A percentile compares a stretch with the other conserved stretches of the same genome.
Evolutionary conservation across 768 basidiomycete genomes (phyloP).

Genomic region (Tulasnella sp.): DNA sequence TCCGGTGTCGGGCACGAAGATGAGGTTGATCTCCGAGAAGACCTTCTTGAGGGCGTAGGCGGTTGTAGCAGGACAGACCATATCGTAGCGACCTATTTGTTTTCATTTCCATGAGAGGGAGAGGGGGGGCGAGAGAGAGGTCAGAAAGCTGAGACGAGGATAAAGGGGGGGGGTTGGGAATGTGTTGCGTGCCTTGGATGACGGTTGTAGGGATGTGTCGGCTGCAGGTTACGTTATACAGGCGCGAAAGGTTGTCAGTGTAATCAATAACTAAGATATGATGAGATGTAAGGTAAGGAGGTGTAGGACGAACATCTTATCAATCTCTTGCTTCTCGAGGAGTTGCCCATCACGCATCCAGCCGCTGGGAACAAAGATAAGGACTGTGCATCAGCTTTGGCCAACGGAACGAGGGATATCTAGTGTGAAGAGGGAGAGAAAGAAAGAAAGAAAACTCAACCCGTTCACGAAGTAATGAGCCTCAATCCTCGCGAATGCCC

Average conservation of each 20-base stretch:
- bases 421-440: conserved; percentile 31
- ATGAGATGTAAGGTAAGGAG: neutral
- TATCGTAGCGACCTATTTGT: conserved; percentile 53
- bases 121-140: neutral
- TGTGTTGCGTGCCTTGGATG: conserved; percentile 49
- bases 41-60: conserved; percentile 71
- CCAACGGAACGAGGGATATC: no score
- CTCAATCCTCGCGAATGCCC: conserved; percentile 79
- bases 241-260: no score
- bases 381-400: no score
- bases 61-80: conserved; percentile 80
- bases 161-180: no score
- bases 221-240: conserved; percentile 31
- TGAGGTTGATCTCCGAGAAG: conserved; percentile 68
- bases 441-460: neutral
- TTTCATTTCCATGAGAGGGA: conserved; percentile 51
- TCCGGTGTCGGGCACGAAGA: conserved; percentile 75
- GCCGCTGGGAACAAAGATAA: conserved; percentile 62
- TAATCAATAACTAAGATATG: no score
- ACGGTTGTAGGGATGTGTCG: conserved; percentile 78
- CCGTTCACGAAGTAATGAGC: conserved; percentile 5
- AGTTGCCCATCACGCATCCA: conserved; percentile 86
- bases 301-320: conserved; percentile 57
- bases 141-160: no score
- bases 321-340: conserved; percentile 69